These are phyloP conservation scores for Aspergillus brunneoviolaceus DNA, from an alignment of 2,329 filamentous ascomycete species.

Conservation along the genomic window DNA sequence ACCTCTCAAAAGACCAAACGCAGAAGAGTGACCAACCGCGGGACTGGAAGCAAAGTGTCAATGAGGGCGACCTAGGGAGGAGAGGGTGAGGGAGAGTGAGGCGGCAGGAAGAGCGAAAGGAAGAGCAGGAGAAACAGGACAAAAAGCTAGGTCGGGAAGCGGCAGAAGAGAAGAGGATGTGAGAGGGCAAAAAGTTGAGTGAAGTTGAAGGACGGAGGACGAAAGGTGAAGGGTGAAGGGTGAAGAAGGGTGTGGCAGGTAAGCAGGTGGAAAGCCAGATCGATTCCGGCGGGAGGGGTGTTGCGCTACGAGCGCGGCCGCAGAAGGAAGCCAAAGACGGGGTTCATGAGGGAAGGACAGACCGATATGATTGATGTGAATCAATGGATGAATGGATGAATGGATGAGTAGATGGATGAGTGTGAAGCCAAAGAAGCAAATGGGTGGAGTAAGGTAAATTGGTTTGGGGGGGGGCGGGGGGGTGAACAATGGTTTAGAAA, in stretches of 20 bases:
- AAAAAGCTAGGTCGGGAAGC: neutral
- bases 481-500: neutral
- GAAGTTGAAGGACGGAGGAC: neutral
- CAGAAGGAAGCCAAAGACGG: slow-evolving; percentile 12
- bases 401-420: neutral
- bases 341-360: slow-evolving; percentile 2
- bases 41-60: neutral
- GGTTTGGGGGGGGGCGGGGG: no score
- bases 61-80: slow-evolving; percentile 2
- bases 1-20: neutral
- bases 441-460: neutral
- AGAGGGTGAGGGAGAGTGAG: no score
- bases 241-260: no score
- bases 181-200: neutral
- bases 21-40: neutral
- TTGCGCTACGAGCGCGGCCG: slow-evolving; percentile 12
- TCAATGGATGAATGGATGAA: neutral
- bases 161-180: neutral
- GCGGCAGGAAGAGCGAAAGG: neutral
- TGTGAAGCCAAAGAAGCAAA: slow-evolving; percentile 6
- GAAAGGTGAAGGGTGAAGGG: no score
- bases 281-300: slow-evolving; percentile 5
- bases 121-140: neutral
- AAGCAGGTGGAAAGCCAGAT: neutral
- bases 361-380: neutral